Evolutionary conservation across 306 rosid species (phyloP).

Genomic region (Hippophae tibetana): DNA sequence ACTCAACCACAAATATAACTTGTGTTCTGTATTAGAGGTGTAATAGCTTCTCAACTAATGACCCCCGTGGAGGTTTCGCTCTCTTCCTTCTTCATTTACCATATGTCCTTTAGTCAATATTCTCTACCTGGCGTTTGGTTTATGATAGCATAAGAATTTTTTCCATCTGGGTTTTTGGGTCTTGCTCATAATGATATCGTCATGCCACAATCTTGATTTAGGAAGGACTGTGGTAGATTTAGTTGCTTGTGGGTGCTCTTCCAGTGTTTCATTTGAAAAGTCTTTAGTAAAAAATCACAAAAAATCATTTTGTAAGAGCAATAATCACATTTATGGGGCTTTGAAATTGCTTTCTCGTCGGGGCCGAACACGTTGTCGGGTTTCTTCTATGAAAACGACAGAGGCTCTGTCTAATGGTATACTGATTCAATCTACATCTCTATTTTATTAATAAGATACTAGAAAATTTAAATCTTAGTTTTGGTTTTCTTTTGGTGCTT

Average conservation of each 20-base stretch:
- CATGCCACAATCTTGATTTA: conserved; percentile 53
- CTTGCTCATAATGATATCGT: conserved; percentile 54
- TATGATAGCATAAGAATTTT: conserved; percentile 24
- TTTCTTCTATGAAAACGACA: conserved; percentile 55
- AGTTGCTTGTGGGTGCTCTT: conserved; percentile 70
- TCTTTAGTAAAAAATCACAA: conserved; percentile 34
- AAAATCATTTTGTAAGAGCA: conserved; percentile 34
- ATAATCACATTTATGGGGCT: conserved; percentile 32
- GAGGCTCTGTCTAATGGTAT: conserved; percentile 47
- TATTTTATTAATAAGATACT: conserved; percentile 1
- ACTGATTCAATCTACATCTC: background rate
- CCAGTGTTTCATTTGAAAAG: conserved; percentile 55
- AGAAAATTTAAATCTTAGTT: conserved; percentile 5
- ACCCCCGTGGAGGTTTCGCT: conserved; percentile 7
- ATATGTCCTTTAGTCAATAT: conserved; percentile 16
- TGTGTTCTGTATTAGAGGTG: conserved; percentile 16
- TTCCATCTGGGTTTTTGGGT: conserved; percentile 43
- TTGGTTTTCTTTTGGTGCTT: conserved; percentile 7
- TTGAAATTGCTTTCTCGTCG: conserved; percentile 26
- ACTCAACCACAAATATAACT: conserved; percentile 43
- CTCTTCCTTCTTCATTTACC: conserved; percentile 5
- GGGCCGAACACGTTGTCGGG: conserved; percentile 42
- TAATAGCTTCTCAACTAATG: conserved; percentile 23
- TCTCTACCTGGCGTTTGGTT: conserved; percentile 16
- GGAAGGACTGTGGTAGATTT: conserved; percentile 46